Base-by-base conservation (phyloP, 345 rosid species). In the Eucalyptus melliodora region DNA sequence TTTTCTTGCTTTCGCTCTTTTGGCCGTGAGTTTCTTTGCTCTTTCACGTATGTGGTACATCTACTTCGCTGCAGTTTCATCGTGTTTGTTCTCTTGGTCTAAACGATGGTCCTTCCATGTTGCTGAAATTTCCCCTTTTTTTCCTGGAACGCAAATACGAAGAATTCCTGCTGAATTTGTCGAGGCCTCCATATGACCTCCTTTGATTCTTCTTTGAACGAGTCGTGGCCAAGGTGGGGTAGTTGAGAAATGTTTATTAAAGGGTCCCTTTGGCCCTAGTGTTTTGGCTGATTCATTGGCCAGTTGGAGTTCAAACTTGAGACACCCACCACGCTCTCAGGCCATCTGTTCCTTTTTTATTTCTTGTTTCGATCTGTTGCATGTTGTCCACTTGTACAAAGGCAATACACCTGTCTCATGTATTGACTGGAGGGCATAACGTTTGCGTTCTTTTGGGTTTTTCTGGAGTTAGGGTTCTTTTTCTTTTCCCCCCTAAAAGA, bases 331-430 rank as follows among this genome's bases (percentile, higher is more conserved):
- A 59, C 56, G 30, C 55, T 14, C 51, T 5, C 9, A 51, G 87
- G 67, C 87, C 55, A 83, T 86, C 88, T 89, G 62, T 83, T 56
- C 86, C 86, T 6, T 65, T 65, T 77, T 89, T 37, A 34, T 87
- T 81, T 47, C 62, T 86, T 86, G 87, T 62, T 55, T 88, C 45
- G 65, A 91, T 91, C 85, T 72, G 37, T 72, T 90, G 82, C 89
- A 69, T 89, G 89, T 21, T 88, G 90, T 91, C 91, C 92, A 91
- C 87, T 72, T 90, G 91, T 91, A 27, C 89, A 50, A 47, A 69
- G 34, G 69, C 62, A 69, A 30, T 87, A 44, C 86, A 87, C 72
- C 77, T 89, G 90, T 44, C 87, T 87, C 81, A 37, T 59, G 23
- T 82, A 49, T 50, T 83, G 85, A 87, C 89, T n/a, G 72, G 42